Evolutionary conservation across 164 flowering plant genomes (phyloP).

Genomic region (Taxillus chinensis): DNA sequence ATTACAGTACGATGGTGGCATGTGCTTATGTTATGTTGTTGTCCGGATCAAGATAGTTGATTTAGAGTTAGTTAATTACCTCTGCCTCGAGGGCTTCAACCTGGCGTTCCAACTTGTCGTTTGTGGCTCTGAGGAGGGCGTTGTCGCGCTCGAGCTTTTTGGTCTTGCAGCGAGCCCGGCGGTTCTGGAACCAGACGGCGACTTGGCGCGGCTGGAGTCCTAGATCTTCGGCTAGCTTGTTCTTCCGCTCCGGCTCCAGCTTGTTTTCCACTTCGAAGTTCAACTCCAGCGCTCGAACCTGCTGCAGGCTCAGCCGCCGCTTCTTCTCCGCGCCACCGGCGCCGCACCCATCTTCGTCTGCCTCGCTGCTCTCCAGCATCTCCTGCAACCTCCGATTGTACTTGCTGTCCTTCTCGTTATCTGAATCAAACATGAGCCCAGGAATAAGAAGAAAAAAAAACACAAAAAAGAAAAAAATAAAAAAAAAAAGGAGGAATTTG

Average conservation of each 20-base stretch:
- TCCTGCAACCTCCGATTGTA: slow-evolving; percentile 27
- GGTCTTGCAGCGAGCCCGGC: slow-evolving; percentile 29
- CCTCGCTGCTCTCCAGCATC: slow-evolving; percentile 18
- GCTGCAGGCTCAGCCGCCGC: slow-evolving; percentile 20
- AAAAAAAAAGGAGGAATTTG: too few species aligned
- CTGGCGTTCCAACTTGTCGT: slow-evolving; percentile 18
- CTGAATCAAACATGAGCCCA: slow-evolving; percentile 6
- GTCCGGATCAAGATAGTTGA: background rate
- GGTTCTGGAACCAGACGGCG: slow-evolving; percentile 36
- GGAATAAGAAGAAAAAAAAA: background rate
- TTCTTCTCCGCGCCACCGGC: slow-evolving; percentile 18
- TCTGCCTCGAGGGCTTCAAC: slow-evolving; percentile 14
- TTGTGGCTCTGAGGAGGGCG: slow-evolving; percentile 15
- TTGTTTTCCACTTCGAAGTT: slow-evolving; percentile 29
- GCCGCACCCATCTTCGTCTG: slow-evolving; percentile 15
- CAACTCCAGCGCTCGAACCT: slow-evolving; percentile 31
- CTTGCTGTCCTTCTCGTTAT: slow-evolving; percentile 4
- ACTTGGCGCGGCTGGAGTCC: slow-evolving; percentile 33
- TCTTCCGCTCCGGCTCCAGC: slow-evolving; percentile 26
- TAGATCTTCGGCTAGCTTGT: slow-evolving; percentile 21
- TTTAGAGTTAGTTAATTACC: slow-evolving; percentile 10
- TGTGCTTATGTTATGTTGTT: too few species aligned
- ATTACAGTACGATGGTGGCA: too few species aligned
- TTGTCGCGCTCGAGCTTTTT: slow-evolving; percentile 30
- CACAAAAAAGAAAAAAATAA: too few species aligned